Evolutionary conservation across 257 asterid genomes (phyloP), one percentile per base, ranked within the genome.

Genomic region (Verbena officinalis): DNA sequence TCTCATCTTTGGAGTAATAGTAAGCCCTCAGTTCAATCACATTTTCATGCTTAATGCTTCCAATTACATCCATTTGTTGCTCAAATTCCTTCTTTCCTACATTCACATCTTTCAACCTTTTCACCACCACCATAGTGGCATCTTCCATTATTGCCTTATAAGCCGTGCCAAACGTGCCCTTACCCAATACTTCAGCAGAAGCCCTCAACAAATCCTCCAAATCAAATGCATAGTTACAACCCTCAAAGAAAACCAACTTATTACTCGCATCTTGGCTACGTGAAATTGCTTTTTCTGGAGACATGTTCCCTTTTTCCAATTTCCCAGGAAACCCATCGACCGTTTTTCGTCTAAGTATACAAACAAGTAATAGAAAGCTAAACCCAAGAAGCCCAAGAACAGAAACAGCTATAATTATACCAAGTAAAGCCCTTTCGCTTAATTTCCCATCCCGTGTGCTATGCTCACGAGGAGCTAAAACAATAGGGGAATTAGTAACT

Each of bases 181-280:
- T 94, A 22, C 97, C 97, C 74, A 94, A 53, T 0, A 94, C 97
- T 69, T 94, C 99, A 1, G 97, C 99, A 11, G 99, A 94, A 60
- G 99, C 99, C 75, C 96, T 88, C 78, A 94, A 71, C 68, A 94
- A 77, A 71, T 94, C 99, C 77, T 94, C 99, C 70, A 94, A 77
- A 77, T 94, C 96, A 53, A 90, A 94, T 1, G 91, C 92, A 64
- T 72, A 86, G 53, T 81, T 86, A 70, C 97, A 88, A 9, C 95
- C 99, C 82, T 90, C 96, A 55, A 90, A 90, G 89, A 94, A 94
- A 58, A 77, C 84, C 68, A 94, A 70, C 82, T 79, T 86, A 70
- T 90, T 88, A 38, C 70, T 81, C 1, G 85, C 96, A 39, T 87
- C 96, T 55, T 83, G 85, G 60, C 74, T 80, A 43, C 97, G 76